Base-by-base conservation (phyloP, 106 monocot species). In the Agapanthus africanus region DNA sequence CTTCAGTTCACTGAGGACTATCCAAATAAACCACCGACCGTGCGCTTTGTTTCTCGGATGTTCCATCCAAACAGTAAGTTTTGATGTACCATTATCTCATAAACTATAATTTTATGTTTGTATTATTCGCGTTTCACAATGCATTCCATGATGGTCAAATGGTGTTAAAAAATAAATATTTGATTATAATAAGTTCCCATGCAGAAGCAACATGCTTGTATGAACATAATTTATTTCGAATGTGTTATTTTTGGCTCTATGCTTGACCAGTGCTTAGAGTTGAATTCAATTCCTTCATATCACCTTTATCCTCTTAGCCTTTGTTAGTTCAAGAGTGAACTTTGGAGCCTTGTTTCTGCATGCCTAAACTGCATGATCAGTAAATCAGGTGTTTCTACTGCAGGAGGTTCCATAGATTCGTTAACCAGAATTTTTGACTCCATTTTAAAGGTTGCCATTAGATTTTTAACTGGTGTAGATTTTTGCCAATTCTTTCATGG, bases 1-100 rank as follows among this genome's bases (percentile, higher is more conserved):
- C 71, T 83, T 56, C 83, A 83, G 54, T 78, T 82, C 47, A 49
- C 78, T 11, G 82, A 82, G 66, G 82, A 82, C 49, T 82, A 82
- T 71, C 78, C 82, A 52, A 82, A 82, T 54, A 82, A 82, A 70
- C 78, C 82, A 40, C 82, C 82, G 47, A 82, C 83, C 57, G 83
- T 83, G 25, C 83, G 83, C 13, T 83, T 83, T 79, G 83, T 83
- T 71, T 83, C 83, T 28, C 46, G 79, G 34, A 83, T 83, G 83
- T 83, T 83, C 72, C 83, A 83, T 69, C 83, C 83, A 42, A 83
- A 83, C 31, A 83, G 83, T 83, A 76, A 79, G 83, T 79, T 73
- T 23, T 66, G 8, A 19, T 65, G 32, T 63, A 11, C 7, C 18
- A 62, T 21, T 36, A 37, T 39, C 65, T 39, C 15, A 11, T 62